Evolutionary conservation across 1,139 yeast species (phyloP), one percentile per base, ranked within the genome.

Genomic region (Candida sp.): DNA sequence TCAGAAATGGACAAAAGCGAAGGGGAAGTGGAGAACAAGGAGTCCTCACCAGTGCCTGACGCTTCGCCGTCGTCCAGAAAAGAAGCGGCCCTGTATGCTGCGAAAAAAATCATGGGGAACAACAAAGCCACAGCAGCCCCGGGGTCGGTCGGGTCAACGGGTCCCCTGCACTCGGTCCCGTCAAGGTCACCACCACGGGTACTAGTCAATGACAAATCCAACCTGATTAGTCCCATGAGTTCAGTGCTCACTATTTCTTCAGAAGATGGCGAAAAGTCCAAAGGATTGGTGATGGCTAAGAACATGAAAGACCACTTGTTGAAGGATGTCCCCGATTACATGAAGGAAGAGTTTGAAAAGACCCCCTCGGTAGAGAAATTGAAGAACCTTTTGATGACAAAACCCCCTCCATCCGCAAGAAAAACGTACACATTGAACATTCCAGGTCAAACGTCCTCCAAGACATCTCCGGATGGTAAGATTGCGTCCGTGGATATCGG

Each of bases 361-460:
- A 68, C 79, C 1, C 79, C 80, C 2, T 72, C 78, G 0, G 61
- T 77, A 33, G 82, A 77, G 53, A 69, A 73, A 46, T 58, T 77
- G 47, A 75, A 75, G 55, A 65, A 63, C 31, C 58, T 77, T 32
- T 61, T 77, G 27, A 66, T 73, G 47, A 72, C 73, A 28, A 74
- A 75, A 54, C 74, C 74, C 4, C 72, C 73, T 26, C 77, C 78
- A 17, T 66, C 72, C 37, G 73, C 77, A 8, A 67, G 78, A 43
- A 77, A 76, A 57, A 89, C 94, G 0, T 88, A 96, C 27, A 91
- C 97, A 0, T 79, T 93, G 48, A 96, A 92, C 62, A 91, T 93
- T 8, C 98, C 98, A 0, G 98, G 98, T 2, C 88, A 92, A 59
- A 92, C 98, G 0, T 82, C 90, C 43, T 87, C 94, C 2, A 87